Conservation (phyloP, 495 filamentous ascomycete genomes). For the Xeromyces bisporus region DNA sequence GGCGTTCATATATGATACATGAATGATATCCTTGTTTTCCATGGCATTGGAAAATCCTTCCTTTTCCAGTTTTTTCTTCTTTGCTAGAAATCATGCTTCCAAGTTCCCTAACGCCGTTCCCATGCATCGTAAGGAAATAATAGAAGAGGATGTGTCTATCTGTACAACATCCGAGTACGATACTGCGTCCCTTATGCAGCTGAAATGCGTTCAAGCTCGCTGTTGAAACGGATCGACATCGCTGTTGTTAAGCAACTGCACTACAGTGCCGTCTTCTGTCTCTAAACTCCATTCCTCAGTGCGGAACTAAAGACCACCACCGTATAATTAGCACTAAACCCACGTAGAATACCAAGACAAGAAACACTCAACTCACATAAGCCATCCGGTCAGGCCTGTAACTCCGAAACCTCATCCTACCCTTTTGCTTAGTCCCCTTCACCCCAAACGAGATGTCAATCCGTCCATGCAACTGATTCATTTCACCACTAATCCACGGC, state of each 20-base stretch:
- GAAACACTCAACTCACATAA: slow-evolving; percentile 48
- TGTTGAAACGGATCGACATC: slow-evolving; percentile 41
- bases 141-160: slow-evolving; percentile 3
- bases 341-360: slow-evolving; percentile 1
- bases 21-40: slow-evolving; percentile 29
- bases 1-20: slow-evolving; percentile 33
- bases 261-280: slow-evolving; percentile 43
- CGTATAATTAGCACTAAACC: no score
- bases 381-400: slow-evolving; percentile 55
- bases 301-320: slow-evolving; percentile 39
- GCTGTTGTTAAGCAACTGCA: slow-evolving; percentile 46
- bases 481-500: slow-evolving; percentile 82
- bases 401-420: slow-evolving; percentile 68
- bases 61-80: not conserved
- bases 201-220: slow-evolving; percentile 6
- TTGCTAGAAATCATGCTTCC: slow-evolving; percentile 2
- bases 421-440: slow-evolving; percentile 57
- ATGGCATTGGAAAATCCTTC: no score
- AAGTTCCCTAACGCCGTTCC: slow-evolving; percentile 10
- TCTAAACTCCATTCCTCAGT: slow-evolving; percentile 64
- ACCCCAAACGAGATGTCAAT: slow-evolving; percentile 82
- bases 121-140: slow-evolving; percentile 9
- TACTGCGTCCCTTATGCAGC: not conserved
- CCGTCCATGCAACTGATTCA: slow-evolving; percentile 85
- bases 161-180: slow-evolving; percentile 8